Evolutionary conservation across 257 asterid genomes (phyloP).

Genomic region (Craterostigma plantagineum): DNA sequence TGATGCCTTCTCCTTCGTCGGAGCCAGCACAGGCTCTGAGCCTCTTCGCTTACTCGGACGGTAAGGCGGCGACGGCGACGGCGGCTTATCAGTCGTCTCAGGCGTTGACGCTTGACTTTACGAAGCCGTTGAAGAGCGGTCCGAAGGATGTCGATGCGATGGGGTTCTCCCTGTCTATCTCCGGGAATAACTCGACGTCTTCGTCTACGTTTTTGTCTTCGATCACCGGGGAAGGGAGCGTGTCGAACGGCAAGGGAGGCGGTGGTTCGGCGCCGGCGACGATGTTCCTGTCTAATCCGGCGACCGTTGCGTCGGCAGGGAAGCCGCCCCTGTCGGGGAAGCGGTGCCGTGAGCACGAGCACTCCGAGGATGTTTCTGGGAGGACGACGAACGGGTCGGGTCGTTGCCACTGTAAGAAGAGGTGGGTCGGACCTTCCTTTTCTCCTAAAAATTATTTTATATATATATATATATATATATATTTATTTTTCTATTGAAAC

Average conservation of each 20-base stretch:
- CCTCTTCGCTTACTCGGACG: slow-evolving; percentile 9
- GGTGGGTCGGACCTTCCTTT: background rate
- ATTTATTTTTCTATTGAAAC: no score
- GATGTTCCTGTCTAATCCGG: slow-evolving; percentile 16
- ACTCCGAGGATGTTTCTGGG: slow-evolving; percentile 35
- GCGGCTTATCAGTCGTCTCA: slow-evolving; percentile 6
- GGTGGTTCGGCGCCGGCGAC: slow-evolving; percentile 12
- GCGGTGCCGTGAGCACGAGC: slow-evolving; percentile 60
- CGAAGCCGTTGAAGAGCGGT: slow-evolving; percentile 1
- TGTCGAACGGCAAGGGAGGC: slow-evolving; percentile 44
- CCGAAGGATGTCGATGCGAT: background rate
- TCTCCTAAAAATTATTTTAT: no score
- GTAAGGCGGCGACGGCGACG: slow-evolving; percentile 4
- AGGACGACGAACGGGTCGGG: slow-evolving; percentile 24
- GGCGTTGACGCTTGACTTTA: slow-evolving; percentile 40
- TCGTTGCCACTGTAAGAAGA: slow-evolving; percentile 43
- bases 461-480: no score
- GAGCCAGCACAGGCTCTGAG: slow-evolving; percentile 16
- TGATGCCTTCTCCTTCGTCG: slow-evolving; percentile 8
- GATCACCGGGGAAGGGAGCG: slow-evolving; percentile 81
- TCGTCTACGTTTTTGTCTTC: slow-evolving; percentile 10
- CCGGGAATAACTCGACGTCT: background rate
- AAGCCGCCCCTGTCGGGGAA: slow-evolving; percentile 49
- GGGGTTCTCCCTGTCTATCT: background rate
- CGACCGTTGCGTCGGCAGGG: slow-evolving; percentile 25